phyloP scores from a whole-genome alignment of 768 basidiomycete genomes.

The Panus rudis region DNA sequence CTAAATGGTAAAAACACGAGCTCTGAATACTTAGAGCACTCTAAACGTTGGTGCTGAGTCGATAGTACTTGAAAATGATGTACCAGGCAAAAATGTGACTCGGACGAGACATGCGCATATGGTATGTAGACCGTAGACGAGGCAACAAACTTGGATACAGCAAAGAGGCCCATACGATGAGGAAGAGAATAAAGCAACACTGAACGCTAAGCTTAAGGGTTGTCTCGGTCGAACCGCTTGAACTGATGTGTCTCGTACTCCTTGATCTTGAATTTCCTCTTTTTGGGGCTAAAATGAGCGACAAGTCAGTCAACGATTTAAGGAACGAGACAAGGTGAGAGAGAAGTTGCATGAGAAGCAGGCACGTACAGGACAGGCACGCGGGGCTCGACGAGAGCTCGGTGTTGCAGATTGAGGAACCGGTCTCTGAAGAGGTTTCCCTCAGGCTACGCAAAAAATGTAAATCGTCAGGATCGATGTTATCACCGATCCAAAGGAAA shows the following conservation, averaged over 20 bases:
- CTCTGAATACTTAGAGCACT: no score
- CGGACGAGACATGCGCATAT: no score
- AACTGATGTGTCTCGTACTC: constrained; percentile 78
- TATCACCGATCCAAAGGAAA: neutral
- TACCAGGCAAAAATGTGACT: no score
- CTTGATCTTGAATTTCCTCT: constrained; percentile 41
- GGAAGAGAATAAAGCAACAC: no score
- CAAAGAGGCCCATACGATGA: no score
- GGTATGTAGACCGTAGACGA: no score
- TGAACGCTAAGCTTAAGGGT: no score
- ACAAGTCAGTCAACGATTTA: constrained; percentile 1
- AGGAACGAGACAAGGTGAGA: neutral
- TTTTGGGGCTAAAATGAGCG: constrained; percentile 39
- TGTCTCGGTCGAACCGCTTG: constrained; percentile 60
- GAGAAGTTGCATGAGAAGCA: neutral
- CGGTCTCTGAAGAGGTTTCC: constrained; percentile 90
- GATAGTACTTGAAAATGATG: no score
- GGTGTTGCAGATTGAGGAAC: constrained; percentile 80
- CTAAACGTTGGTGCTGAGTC: no score
- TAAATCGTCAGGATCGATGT: neutral
- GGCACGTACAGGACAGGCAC: constrained; percentile 62
- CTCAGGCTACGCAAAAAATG: constrained; percentile 57
- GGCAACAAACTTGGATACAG: no score
- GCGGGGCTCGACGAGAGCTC: constrained; percentile 82
- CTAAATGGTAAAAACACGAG: no score